Evolutionary conservation across 176 grass and related monocot species (phyloP).

Genomic region (Tillandsia leiboldiana): DNA sequence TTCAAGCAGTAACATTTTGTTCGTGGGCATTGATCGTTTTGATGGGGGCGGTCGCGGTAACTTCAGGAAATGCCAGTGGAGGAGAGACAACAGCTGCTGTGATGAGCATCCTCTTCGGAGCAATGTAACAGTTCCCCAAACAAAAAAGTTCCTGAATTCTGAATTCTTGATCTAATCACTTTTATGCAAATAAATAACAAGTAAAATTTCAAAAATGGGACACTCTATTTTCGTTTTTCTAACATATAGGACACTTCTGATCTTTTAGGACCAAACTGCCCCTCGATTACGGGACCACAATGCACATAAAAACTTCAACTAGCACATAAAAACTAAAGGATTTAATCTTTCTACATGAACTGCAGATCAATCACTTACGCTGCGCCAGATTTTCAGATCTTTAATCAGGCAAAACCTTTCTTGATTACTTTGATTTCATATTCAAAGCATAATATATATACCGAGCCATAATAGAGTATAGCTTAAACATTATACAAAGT

Average conservation of each 20-base stretch:
- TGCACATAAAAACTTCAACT: neutral
- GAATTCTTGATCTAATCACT: neutral
- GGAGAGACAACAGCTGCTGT: constrained; percentile 47
- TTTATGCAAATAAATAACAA: too few relatives aligned
- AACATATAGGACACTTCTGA: too few relatives aligned
- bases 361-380: constrained; percentile 59
- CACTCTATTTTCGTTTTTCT: too few relatives aligned
- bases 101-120: constrained; percentile 53
- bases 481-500: too few relatives aligned
- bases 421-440: too few relatives aligned
- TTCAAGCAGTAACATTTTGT: constrained; percentile 48
- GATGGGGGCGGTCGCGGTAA: constrained; percentile 44
- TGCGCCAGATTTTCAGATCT: constrained; percentile 54
- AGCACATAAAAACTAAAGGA: neutral
- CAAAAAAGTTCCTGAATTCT: too few relatives aligned
- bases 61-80: constrained; percentile 19
- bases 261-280: too few relatives aligned
- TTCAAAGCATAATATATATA: too few relatives aligned
- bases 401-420: constrained; percentile 29
- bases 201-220: too few relatives aligned
- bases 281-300: too few relatives aligned
- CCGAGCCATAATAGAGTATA: too few relatives aligned
- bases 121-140: constrained; percentile 36
- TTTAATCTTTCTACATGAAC: neutral
- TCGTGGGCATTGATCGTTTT: constrained; percentile 48